Conservation (phyloP, 305 asterid genomes). For the Fraxinus albicans region DNA sequence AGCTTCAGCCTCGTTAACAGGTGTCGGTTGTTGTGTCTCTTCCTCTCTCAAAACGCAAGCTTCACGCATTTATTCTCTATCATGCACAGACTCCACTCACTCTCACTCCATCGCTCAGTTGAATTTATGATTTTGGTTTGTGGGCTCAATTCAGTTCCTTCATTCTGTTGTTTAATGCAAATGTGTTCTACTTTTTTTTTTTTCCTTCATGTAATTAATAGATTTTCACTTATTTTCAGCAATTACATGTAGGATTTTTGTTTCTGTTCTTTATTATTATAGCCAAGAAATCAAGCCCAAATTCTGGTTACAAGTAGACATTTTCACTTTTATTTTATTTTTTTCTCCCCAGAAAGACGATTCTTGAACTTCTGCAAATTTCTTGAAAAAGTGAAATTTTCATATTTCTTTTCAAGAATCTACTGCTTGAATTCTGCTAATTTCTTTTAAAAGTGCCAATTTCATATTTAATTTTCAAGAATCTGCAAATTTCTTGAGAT, state of each 20-base stretch:
- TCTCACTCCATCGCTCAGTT: background rate
- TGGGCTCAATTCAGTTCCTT: background rate
- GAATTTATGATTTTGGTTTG: background rate
- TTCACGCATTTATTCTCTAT: background rate
- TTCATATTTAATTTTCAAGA: background rate
- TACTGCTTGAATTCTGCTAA: background rate
- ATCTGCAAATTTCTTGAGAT: background rate
- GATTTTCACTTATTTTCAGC: background rate
- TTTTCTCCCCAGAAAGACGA: background rate
- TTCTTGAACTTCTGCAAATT: background rate
- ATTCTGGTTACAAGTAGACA: background rate
- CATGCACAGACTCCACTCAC: conserved; percentile 7
- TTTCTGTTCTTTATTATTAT: conserved; percentile 11
- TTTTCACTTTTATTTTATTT: background rate
- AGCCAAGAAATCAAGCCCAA: background rate
- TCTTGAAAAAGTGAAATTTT: background rate
- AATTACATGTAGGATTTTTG: conserved; percentile 1
- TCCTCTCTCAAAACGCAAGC: conserved; percentile 22
- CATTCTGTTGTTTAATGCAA: conserved; percentile 9
- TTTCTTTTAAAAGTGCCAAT: conserved; percentile 20
- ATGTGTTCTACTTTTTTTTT: conserved; percentile 1
- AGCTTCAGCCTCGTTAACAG: conserved; percentile 12
- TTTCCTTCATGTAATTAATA: background rate
- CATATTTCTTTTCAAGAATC: background rate
- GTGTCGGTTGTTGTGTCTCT: conserved; percentile 30